Percentiles rank a stretch among this genome's conserved stretches.
phyloP scores from a whole-genome alignment of 208 protist genomes.

The Trypanosoma melophagium region DNA sequence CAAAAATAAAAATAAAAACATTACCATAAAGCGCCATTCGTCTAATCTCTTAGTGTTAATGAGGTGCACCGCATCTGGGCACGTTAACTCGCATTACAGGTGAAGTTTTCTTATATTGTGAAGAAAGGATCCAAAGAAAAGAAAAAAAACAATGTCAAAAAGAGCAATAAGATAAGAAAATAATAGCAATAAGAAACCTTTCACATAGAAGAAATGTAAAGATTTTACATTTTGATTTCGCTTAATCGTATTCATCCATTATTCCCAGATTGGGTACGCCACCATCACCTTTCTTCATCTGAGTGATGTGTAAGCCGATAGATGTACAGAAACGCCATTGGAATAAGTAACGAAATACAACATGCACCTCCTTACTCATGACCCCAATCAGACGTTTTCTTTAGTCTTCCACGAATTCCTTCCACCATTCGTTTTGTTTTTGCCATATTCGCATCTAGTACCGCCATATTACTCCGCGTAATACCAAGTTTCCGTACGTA shows the following conservation, averaged over 20 bases:
- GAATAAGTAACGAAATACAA: neutral
- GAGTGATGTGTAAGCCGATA: no score
- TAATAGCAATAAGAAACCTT: neutral
- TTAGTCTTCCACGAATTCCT: conserved; percentile 3
- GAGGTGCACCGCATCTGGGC: no score
- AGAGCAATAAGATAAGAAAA: neutral
- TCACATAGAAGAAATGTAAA: neutral
- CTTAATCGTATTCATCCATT: no score
- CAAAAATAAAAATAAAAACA: no score
- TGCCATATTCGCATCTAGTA: conserved; percentile 15
- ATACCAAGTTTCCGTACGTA: conserved; percentile 9
- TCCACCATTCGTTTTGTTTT: conserved; percentile 12
- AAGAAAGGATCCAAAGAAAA: neutral
- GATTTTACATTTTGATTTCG: neutral
- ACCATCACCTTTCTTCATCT: no score
- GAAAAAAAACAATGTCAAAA: conserved; percentile 15
- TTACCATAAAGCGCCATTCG: no score
- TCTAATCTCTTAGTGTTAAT: no score
- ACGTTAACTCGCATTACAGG: no score
- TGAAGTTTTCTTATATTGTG: neutral
- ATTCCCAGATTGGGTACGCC: no score
- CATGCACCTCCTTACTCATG: neutral
- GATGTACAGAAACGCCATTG: neutral
- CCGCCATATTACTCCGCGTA: conserved; percentile 5
- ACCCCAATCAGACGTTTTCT: conserved; percentile 12